Evolutionary conservation across 2,329 filamentous ascomycete species (phyloP), one percentile per base, ranked within the genome.

Genomic region (Sarocladium oryzae): DNA sequence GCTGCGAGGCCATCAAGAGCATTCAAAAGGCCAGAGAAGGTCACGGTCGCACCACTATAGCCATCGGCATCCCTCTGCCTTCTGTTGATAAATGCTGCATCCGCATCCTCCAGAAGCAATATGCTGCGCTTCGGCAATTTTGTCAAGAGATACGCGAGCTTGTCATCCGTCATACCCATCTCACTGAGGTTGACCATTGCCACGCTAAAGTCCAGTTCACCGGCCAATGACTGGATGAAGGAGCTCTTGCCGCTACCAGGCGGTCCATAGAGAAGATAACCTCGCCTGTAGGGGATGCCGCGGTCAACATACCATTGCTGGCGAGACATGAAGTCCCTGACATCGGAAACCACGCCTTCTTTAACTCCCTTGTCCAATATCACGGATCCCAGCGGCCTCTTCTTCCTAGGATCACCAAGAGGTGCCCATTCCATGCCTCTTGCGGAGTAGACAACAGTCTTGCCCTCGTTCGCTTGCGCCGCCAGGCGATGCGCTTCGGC

Each of bases 231-330:
- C 67, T 96, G 90, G 56, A 99, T 96, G 60, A 99, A 97, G 0
- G 89, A 95, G 54, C 87, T 96, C 73, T 95, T 97, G 32, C 89
- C 95, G 37, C 87, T 95, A 0, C 91, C 91, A 0, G 91, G 91
- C 3, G 91, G 90, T 0, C 91, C 91, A 61, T 93, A 89, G 0
- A 96, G 77, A 7, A 96, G 76, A 63, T 96, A 96, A 1, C 91
- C 92, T 52, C 91, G 77, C 16, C 91, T 82, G 62, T 96, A 96
- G 0, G 92, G 92, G 56, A 96, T 95, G 2, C 91, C 92, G n/a
- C 92, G 84, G 61, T 96, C 89, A 48, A 90, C 81, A 63, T 96
- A 96, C 91, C 92, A 96, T 56, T 86, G 81, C 53, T 88, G 82
- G 33, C 87, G 85, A 1, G 74, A 72, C 50, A 96, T 73, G 61